Evolutionary conservation across 2,329 filamentous ascomycete genomes (phyloP).

Genomic region (Botryotinia globosa): DNA sequence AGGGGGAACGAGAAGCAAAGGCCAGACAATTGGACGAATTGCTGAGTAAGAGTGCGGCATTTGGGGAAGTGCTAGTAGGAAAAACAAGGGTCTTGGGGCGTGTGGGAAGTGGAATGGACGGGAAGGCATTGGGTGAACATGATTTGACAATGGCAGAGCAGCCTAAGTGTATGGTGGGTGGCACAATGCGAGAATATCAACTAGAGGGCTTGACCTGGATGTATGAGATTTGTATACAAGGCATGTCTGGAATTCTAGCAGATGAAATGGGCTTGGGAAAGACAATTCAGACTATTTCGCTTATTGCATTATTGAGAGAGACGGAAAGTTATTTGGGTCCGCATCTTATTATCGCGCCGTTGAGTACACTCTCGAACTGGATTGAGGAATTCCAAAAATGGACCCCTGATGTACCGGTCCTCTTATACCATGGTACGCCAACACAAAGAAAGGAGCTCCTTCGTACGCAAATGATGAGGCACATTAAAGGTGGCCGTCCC

Average conservation of each 20-base stretch:
- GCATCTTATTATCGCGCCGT: constrained; percentile 83
- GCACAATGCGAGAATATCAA: constrained; percentile 91
- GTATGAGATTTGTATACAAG: constrained; percentile 61
- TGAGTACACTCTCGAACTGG: constrained; percentile 95
- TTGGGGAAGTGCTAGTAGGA: constrained; percentile 60
- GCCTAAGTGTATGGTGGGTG: constrained; percentile 78
- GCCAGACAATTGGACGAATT: constrained; percentile 59
- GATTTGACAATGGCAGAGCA: constrained; percentile 79
- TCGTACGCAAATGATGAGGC: constrained; percentile 63
- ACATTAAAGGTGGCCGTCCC: constrained; percentile 60
- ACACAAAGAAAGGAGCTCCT: constrained; percentile 75
- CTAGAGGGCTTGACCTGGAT: constrained; percentile 95
- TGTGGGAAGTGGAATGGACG: constrained; percentile 59
- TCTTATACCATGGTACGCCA: constrained; percentile 87
- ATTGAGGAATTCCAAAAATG: constrained; percentile 89
- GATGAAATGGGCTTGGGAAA: constrained; percentile 64
- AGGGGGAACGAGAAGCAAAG: constrained; percentile 55
- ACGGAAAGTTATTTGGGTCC: constrained; percentile 80
- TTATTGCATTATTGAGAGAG: constrained; percentile 76
- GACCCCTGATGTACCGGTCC: constrained; percentile 82
- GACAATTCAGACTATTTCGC: constrained; percentile 50
- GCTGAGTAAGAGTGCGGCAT: constrained; percentile 57
- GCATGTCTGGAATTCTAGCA: constrained; percentile 59
- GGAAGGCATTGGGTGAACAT: constrained; percentile 58
- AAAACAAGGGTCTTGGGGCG: constrained; percentile 62